These are phyloP conservation scores for Pythium oligandrum DNA, from an alignment of 352 stramenopile species.

Conservation along the genomic window DNA sequence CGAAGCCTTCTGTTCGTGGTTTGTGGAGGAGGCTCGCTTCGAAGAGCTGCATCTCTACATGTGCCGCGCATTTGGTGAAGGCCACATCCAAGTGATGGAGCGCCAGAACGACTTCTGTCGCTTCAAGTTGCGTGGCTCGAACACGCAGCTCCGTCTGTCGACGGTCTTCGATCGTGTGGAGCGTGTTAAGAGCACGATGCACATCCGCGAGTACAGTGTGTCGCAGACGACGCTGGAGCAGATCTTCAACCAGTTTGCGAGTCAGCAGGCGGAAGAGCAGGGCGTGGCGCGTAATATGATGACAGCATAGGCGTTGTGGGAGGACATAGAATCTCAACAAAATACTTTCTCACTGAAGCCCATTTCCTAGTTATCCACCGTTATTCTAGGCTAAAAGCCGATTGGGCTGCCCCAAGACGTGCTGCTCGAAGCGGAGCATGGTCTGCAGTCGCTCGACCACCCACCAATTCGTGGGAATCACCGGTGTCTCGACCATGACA, in stretches of 20 bases:
- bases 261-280: constrained; percentile 67
- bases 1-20: constrained; percentile 51
- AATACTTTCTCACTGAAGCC: too few relatives aligned
- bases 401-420: too few relatives aligned
- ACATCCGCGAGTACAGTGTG: constrained; percentile 83
- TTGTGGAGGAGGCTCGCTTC: constrained; percentile 56
- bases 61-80: constrained; percentile 30
- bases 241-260: constrained; percentile 90
- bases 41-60: constrained; percentile 38
- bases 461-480: too few relatives aligned
- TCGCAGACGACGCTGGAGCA: constrained; percentile 90
- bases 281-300: constrained; percentile 42
- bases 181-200: constrained; percentile 31
- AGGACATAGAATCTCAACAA: constrained; percentile 37
- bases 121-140: constrained; percentile 50
- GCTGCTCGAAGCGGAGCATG: too few relatives aligned
- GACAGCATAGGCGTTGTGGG: too few relatives aligned
- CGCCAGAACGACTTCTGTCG: constrained; percentile 69
- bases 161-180: constrained; percentile 77
- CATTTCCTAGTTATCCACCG: too few relatives aligned
- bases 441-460: too few relatives aligned
- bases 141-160: constrained; percentile 41
- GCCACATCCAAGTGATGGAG: constrained; percentile 49
- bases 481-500: too few relatives aligned
- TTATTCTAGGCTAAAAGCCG: too few relatives aligned